Base-by-base conservation (phyloP, 306 rosid species). In the Vicia sativa region DNA sequence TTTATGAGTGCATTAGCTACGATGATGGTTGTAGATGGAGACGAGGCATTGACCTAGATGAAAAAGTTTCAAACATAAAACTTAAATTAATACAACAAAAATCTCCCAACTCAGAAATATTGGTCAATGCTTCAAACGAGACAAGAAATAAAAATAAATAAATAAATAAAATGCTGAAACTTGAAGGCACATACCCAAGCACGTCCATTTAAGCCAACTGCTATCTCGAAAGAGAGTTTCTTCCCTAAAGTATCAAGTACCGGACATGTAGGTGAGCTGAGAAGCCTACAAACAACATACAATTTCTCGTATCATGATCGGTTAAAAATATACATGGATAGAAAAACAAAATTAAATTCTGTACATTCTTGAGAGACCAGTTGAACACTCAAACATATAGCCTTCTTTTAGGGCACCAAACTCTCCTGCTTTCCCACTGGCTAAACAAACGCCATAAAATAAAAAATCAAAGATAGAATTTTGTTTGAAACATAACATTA, bases 161-260 rank as follows among this genome's bases (percentile, higher is more conserved):
- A n/a, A n/a, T n/a, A n/a, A n/a, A n/a, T n/a, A 43, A 49, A 4
- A 62, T 26, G 38, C 7, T 11, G 56, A 31, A 74, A 60, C 28
- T 46, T 41, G 72, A 58, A 31, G 28, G 41, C 10, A 42, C 44
- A 37, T 85, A 90, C 97, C 97, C 97, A 93, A 82, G 85, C 98
- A 53, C 97, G 97, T 58, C 96, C 95, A 64, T 93, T 93, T 59
- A 90, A 71, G 65, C 98, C 97, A 72, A 82, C 78, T 57, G 96
- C 97, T 55, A 81, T 88, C 80, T 93, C 97, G 50, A 90, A 90
- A 26, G 98, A 90, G 77, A 90, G 60, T 74, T 90, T 90, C 90
- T 86, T 90, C 85, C 97, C 98, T n/a, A 93, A 73, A 21, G 74
- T 84, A 11, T 78, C 96, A 38, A 93, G 96, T 66, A 88, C 87